phyloP scores from a whole-genome alignment of 805 yeast species.

The Starmerella stigmatis region DNA sequence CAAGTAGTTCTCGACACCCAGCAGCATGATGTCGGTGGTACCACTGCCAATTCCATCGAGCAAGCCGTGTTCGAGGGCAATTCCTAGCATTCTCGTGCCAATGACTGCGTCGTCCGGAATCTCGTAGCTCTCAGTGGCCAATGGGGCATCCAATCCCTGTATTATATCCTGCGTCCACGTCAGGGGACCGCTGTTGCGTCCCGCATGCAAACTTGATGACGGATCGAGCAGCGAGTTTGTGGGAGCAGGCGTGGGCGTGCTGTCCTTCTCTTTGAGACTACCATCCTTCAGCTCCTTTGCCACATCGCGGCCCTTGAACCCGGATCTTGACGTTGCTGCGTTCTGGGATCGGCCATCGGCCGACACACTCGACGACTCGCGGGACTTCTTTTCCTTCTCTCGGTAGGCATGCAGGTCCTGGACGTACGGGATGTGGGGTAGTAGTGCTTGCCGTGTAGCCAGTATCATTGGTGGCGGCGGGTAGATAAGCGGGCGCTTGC shows the following conservation, averaged over 20 bases:
- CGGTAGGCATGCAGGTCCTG: constrained; percentile 23
- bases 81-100: constrained; percentile 60
- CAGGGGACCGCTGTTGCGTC: constrained; percentile 24
- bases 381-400: not conserved
- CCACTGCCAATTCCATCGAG: constrained; percentile 69
- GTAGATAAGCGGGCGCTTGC: constrained; percentile 43
- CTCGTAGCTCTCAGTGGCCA: constrained; percentile 66
- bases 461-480: constrained; percentile 29
- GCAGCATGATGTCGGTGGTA: constrained; percentile 60
- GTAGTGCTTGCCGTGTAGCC: constrained; percentile 40
- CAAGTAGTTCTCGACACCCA: constrained; percentile 77
- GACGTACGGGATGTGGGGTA: constrained; percentile 76
- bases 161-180: constrained; percentile 90
- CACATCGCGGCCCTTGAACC: not conserved
- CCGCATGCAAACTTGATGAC: constrained; percentile 25
- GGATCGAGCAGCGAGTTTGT: constrained; percentile 16
- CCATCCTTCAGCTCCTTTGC: not conserved
- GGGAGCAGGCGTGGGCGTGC: not conserved
- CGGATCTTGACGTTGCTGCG: not conserved
- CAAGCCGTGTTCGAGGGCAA: constrained; percentile 81
- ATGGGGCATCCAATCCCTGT: constrained; percentile 72
- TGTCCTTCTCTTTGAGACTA: not conserved
- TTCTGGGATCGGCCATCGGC: not conserved
- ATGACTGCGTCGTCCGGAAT: constrained; percentile 70
- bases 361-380: not conserved